Conservation (phyloP, 768 basidiomycete genomes). For the Auricularia auricula-judae region DNA sequence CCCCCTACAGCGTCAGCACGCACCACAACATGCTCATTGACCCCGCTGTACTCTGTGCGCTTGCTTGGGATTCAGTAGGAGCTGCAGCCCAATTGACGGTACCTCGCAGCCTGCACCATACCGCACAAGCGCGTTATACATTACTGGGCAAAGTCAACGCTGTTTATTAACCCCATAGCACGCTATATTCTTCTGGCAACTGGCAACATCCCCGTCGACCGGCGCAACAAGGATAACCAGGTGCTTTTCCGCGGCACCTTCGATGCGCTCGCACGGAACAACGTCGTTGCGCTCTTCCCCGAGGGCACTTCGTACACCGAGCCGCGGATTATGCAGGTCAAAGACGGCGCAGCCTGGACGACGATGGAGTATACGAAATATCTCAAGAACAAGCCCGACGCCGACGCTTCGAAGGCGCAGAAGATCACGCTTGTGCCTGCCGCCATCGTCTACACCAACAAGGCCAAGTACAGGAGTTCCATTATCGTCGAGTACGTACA, state of each 20-base stretch:
- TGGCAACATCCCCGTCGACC: slow-evolving; percentile 96
- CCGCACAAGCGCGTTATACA: slow-evolving; percentile 75
- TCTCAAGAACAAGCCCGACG: slow-evolving; percentile 44
- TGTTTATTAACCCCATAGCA: slow-evolving; percentile 72
- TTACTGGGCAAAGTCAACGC: slow-evolving; percentile 89
- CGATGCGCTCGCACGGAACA: slow-evolving; percentile 66
- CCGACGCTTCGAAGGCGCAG: slow-evolving; percentile 23
- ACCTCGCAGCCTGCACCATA: slow-evolving; percentile 57
- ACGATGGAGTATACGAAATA: slow-evolving; percentile 87
- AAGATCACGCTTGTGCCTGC: slow-evolving; percentile 65
- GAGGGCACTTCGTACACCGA: slow-evolving; percentile 92
- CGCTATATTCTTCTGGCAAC: slow-evolving; percentile 71
- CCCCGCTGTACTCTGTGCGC: slow-evolving; percentile 69
- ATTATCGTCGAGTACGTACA: slow-evolving; percentile 40
- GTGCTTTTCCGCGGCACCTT: slow-evolving; percentile 82
- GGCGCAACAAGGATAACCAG: slow-evolving; percentile 87
- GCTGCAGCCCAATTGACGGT: slow-evolving; percentile 4
- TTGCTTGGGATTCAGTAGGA: slow-evolving; percentile 1
- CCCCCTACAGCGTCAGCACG: slow-evolving; percentile 51
- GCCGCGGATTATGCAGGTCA: slow-evolving; percentile 83
- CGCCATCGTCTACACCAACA: slow-evolving; percentile 90
- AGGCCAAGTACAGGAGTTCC: slow-evolving; percentile 86
- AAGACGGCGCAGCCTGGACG: slow-evolving; percentile 92
- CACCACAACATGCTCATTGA: slow-evolving; percentile 97
- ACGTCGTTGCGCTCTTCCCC: slow-evolving; percentile 86